phyloP scores from a whole-genome alignment of 169 alveolate species.

The Babesia bigemina region DNA sequence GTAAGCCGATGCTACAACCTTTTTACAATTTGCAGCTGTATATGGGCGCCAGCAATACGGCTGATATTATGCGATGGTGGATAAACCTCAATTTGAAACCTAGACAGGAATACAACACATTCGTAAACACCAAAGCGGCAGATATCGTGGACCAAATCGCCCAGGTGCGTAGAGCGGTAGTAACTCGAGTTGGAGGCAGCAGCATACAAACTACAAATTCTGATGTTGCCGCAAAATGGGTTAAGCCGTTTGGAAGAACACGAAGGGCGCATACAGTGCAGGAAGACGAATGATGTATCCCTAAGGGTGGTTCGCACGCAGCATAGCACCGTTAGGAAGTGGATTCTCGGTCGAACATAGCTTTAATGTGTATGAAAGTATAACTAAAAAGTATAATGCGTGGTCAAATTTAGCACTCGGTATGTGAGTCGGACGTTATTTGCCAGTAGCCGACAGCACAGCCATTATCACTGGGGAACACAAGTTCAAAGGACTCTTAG shows the following conservation, averaged over 20 bases:
- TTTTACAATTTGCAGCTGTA: slow-evolving; percentile 1
- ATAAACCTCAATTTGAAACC: slow-evolving; percentile 13
- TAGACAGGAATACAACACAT: slow-evolving; percentile 22
- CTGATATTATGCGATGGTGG: slow-evolving; percentile 56
- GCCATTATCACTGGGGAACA: no score
- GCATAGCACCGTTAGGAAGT: background rate
- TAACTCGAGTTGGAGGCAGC: background rate
- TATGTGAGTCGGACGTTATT: no score
- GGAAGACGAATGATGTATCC: background rate
- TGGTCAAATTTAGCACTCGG: no score
- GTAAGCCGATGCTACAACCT: background rate
- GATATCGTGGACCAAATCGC: slow-evolving; percentile 21
- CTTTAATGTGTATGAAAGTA: background rate
- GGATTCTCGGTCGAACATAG: background rate
- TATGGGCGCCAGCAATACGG: slow-evolving; percentile 23
- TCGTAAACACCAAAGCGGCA: slow-evolving; percentile 7
- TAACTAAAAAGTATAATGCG: no score
- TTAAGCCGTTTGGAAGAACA: slow-evolving; percentile 3
- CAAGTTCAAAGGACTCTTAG: no score
- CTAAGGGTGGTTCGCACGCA: background rate
- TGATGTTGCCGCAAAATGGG: background rate
- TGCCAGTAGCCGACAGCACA: no score
- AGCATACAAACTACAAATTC: background rate
- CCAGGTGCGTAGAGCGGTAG: slow-evolving; percentile 7
- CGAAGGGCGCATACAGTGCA: slow-evolving; percentile 7